Evolutionary conservation across 768 basidiomycete species (phyloP).

Genomic region (Hemileccinum rubropunctum): DNA sequence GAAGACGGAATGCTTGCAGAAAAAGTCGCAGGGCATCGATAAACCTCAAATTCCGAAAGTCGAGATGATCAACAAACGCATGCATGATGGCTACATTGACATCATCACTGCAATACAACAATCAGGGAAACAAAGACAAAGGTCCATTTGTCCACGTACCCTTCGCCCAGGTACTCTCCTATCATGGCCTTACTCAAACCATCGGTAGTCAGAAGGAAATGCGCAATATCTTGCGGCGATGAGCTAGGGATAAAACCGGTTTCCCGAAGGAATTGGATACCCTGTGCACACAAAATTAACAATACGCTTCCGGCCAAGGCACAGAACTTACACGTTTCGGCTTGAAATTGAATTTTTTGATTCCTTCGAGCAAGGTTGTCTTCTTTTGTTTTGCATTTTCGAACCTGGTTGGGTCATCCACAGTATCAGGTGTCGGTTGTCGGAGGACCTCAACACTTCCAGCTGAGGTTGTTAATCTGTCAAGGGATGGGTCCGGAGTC

Average conservation of each 20-base stretch:
- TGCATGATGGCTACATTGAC: constrained; percentile 94
- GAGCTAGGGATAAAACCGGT: constrained; percentile 79
- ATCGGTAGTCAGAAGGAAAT: constrained; percentile 83
- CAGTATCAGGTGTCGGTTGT: constrained; percentile 71
- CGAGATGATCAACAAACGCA: constrained; percentile 90
- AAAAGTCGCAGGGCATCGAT: constrained; percentile 88
- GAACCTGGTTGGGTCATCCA: constrained; percentile 90
- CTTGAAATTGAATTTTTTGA: constrained; percentile 98
- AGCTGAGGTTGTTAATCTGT: constrained; percentile 47
- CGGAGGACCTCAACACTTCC: constrained; percentile 56
- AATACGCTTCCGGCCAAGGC: not conserved
- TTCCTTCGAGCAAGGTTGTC: constrained; percentile 89
- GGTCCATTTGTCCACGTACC: constrained; percentile 51
- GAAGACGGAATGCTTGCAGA: constrained; percentile 93
- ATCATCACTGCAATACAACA: constrained; percentile 60
- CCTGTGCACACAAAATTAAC: constrained; percentile 44
- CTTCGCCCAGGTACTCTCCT: constrained; percentile 97
- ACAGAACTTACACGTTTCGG: constrained; percentile 77
- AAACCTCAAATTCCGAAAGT: constrained; percentile 79
- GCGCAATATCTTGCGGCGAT: constrained; percentile 74
- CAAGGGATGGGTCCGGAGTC: constrained; percentile 55
- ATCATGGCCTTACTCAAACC: constrained; percentile 95
- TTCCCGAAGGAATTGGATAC: constrained; percentile 85
- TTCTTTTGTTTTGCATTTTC: constrained; percentile 97
- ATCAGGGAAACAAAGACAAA: constrained; percentile 4